Percentiles rank a stretch among this genome's conserved stretches.
These are phyloP conservation scores for Mycena vitilis DNA, from an alignment of 768 basidiomycete genomes.

Conservation along the genomic window DNA sequence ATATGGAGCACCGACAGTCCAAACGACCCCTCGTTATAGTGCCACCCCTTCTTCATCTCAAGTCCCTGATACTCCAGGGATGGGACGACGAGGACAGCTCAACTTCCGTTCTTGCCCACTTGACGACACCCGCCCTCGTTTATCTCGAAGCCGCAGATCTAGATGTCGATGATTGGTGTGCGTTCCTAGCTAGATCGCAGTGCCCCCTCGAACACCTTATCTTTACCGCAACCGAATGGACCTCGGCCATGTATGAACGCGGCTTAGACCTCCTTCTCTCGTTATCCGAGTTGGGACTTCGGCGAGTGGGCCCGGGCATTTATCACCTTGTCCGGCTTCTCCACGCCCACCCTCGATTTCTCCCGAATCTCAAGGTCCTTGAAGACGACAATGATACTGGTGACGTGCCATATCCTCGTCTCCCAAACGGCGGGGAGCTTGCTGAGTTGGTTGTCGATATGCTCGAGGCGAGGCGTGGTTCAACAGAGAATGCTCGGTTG, in stretches of 20 bases:
- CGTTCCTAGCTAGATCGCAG: constrained; percentile 17
- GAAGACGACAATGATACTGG: neutral
- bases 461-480: neutral
- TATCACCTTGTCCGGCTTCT: constrained; percentile 8
- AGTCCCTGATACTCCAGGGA: neutral
- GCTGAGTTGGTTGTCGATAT: constrained; percentile 5
- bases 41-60: constrained; percentile 17
- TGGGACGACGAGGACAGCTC: neutral
- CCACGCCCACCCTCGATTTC: neutral
- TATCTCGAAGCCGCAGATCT: constrained; percentile 9
- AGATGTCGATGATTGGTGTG: constrained; percentile 11
- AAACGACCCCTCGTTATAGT: neutral
- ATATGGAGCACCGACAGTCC: neutral
- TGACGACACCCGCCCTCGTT: constrained; percentile 20
- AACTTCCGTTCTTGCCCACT: constrained; percentile 1
- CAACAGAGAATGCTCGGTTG: neutral
- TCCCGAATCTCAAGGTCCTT: constrained; percentile 17
- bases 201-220: constrained; percentile 8
- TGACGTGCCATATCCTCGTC: neutral
- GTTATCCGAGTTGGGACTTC: neutral
- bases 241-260: constrained; percentile 10
- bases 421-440: neutral
- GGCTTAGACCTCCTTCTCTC: constrained; percentile 3
- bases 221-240: constrained; percentile 6
- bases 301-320: constrained; percentile 2